Evolutionary conservation across 768 basidiomycete species (phyloP).

Genomic region (Rhizopogon sp.): DNA sequence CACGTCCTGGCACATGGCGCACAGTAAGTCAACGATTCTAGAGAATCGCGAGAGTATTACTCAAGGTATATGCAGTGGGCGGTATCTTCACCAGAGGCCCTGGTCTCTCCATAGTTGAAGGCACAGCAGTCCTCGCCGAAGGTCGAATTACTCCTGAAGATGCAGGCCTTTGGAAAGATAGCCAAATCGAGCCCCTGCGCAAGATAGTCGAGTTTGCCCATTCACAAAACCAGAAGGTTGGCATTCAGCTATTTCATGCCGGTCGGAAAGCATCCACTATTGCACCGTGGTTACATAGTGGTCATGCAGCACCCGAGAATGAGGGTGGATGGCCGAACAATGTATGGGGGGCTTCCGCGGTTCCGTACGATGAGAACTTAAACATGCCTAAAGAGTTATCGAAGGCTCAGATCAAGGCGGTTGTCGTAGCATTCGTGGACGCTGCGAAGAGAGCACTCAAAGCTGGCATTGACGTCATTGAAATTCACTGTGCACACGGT

Average conservation of each 20-base stretch:
- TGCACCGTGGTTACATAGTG: slow-evolving; percentile 58
- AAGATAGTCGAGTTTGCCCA: slow-evolving; percentile 73
- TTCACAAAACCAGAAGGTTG: slow-evolving; percentile 63
- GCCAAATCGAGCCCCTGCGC: slow-evolving; percentile 65
- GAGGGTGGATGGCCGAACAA: slow-evolving; percentile 60
- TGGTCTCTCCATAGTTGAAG: slow-evolving; percentile 69
- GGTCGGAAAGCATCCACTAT: slow-evolving; percentile 65
- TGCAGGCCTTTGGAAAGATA: slow-evolving; percentile 69
- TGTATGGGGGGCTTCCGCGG: slow-evolving; percentile 54
- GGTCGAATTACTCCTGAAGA: slow-evolving; percentile 77
- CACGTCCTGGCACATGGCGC: slow-evolving; percentile 82
- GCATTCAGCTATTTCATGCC: slow-evolving; percentile 77
- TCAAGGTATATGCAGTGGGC: slow-evolving; percentile 20
- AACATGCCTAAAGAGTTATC: slow-evolving; percentile 58
- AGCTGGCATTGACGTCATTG: slow-evolving; percentile 70
- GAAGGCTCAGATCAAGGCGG: slow-evolving; percentile 43
- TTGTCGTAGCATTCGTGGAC: slow-evolving; percentile 58
- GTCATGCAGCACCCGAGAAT: slow-evolving; percentile 27
- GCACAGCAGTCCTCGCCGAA: slow-evolving; percentile 68
- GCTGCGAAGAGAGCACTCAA: slow-evolving; percentile 50
- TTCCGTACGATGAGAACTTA: slow-evolving; percentile 49
- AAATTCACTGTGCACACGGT: slow-evolving; percentile 70
- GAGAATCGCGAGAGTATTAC: neutral
- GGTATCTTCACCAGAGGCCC: slow-evolving; percentile 68
- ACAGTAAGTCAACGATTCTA: slow-evolving; percentile 34